Base-by-base conservation (phyloP, 1,284 basidiomycete species). In the Boletus sp. region DNA sequence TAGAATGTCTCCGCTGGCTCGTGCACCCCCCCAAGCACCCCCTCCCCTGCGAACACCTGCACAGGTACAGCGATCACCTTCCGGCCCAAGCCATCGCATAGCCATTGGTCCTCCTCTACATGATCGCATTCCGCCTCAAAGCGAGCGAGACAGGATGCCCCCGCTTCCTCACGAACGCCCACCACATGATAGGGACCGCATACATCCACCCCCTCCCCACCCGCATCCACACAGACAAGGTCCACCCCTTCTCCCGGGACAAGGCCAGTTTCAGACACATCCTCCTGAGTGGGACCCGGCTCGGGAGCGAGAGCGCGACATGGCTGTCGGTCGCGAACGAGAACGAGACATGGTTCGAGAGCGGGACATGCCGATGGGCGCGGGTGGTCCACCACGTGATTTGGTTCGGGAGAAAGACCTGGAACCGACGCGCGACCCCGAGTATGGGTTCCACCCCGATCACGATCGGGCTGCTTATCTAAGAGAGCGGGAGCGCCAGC, bases 251-350 rank as follows among this genome's bases (percentile, higher is more conserved):
- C 51, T 67, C 2, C 62, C 66, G 0, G 66, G 66, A 7, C 62
- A 68, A 34, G 53, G 62, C 22, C 66, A 68, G 32, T 68, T 68
- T 45, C 65, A 67, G 32, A n/a, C 58, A 0, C 59, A 64, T 35
- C 60, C 64, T 23, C 59, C 66, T 1, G 66, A 64, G 12, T 64
- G 65, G 53, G 65, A 64, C 17, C 19, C 49, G 2, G 32, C 27
- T 3, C 59, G 61, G 0, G 62, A 58, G 1, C 56, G 59, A 0
- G 61, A 60, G 2, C 53, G 60, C 6, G 60, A 61, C 29, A 33
- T 48, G 34, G 41, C 42, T 5, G 20, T 53, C 7, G 35, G 32
- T 35, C 60, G 62, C 9, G 60, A 61, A 17, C 54, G 60, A 12
- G 59, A 62, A 19, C 53, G 61, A 13, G 63, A 62, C 6, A 44